phyloP scores from a whole-genome alignment of 495 filamentous ascomycete genomes.

The Penicillium longicatenatum region DNA sequence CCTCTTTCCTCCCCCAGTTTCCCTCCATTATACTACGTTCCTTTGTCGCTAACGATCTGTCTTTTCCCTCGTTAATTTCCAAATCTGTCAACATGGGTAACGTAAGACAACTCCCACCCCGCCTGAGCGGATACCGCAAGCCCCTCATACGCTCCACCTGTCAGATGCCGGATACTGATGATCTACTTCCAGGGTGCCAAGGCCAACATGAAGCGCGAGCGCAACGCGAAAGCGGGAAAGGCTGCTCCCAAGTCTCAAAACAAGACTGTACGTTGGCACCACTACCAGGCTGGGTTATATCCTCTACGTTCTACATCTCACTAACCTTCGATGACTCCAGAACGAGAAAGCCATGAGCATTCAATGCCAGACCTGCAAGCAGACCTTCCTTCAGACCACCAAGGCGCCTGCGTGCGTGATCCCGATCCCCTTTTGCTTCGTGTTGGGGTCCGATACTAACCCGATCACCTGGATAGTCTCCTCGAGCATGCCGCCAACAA shows the following conservation, averaged over 20 bases:
- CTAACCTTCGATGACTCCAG: slow-evolving; percentile 9
- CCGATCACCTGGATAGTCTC: slow-evolving; percentile 15
- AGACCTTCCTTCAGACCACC: slow-evolving; percentile 34
- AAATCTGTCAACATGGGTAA: slow-evolving; percentile 23
- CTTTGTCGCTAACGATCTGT: neutral
- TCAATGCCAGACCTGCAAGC: slow-evolving; percentile 28
- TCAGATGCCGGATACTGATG: slow-evolving; percentile 11
- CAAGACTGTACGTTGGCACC: slow-evolving; percentile 23
- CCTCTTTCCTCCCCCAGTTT: neutral
- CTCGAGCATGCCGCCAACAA: slow-evolving; percentile 34
- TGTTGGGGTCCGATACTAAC: slow-evolving; percentile 7
- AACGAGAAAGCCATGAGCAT: slow-evolving; percentile 35
- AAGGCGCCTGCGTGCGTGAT: slow-evolving; percentile 32
- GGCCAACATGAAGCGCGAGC: slow-evolving; percentile 31
- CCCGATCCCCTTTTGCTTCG: neutral
- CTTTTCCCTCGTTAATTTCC: neutral
- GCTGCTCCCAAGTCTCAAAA: slow-evolving; percentile 25
- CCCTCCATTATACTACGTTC: too few relatives aligned
- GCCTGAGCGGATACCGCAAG: neutral
- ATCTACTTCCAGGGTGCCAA: slow-evolving; percentile 29
- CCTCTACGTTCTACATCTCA: neutral
- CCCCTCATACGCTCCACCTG: slow-evolving; percentile 1
- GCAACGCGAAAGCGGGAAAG: slow-evolving; percentile 25
- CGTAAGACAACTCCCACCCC: slow-evolving; percentile 13
- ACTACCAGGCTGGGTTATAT: neutral